A percentile compares a stretch with the other conserved stretches of the same genome.
phyloP scores from a whole-genome alignment of 306 rosid genomes.

The Erythrophleum fordii region DNA sequence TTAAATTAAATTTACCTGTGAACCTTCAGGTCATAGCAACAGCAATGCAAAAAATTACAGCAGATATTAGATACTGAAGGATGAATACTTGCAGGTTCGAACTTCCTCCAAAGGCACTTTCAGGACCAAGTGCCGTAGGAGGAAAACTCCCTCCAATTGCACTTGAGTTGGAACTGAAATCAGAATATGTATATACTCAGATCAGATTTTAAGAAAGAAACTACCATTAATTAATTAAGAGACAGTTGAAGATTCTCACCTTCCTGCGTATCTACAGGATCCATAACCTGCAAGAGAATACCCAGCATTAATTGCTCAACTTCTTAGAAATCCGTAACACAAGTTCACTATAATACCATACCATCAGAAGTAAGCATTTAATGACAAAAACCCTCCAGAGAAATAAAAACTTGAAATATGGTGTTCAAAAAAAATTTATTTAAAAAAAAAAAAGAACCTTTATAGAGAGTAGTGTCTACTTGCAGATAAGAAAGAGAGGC shows the following conservation, averaged over 20 bases:
- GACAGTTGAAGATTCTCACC: conserved; percentile 56
- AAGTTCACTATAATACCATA: neutral
- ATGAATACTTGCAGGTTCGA: conserved; percentile 47
- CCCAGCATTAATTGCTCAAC: conserved; percentile 1
- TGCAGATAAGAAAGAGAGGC: too few relatives aligned
- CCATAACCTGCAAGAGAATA: conserved; percentile 73
- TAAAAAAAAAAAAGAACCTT: too few relatives aligned
- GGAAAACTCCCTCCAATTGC: conserved; percentile 48
- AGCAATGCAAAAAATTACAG: conserved; percentile 37
- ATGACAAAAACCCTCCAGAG: neutral
- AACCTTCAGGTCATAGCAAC: conserved; percentile 47
- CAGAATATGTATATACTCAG: conserved; percentile 34
- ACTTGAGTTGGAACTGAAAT: conserved; percentile 67
- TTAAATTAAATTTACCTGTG: conserved; percentile 23
- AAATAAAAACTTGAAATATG: neutral
- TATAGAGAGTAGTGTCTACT: too few relatives aligned
- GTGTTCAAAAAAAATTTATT: too few relatives aligned
- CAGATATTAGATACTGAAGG: conserved; percentile 51
- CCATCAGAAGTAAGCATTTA: neutral
- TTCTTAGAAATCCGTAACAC: neutral
- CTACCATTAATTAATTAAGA: conserved; percentile 8
- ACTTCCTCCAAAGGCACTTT: conserved; percentile 51
- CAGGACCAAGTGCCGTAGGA: conserved; percentile 56
- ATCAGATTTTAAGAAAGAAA: conserved; percentile 2
- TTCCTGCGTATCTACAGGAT: conserved; percentile 76